Base-by-base conservation (phyloP, 176 grass and related monocot species). In the Cocos nucifera region DNA sequence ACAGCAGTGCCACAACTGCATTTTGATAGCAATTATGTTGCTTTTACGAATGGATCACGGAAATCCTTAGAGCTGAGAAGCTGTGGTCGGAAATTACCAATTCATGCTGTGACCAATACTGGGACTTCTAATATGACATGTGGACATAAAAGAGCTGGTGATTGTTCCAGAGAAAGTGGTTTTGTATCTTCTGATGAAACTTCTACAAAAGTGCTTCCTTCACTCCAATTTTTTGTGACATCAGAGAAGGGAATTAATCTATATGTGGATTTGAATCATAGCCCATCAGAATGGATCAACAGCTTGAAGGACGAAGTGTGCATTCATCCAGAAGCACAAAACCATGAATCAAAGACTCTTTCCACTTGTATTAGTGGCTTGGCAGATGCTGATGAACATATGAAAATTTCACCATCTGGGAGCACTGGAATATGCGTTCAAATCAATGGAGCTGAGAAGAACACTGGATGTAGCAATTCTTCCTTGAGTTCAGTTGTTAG, bases 181-280 rank as follows among this genome's bases (percentile, higher is more conserved):
- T 14, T 44, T 17, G 10, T 7, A 4, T 26, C 35, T 63, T 30
- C 35, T n/a, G 17, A 30, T 20, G 73, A 79, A 48, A 72, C 50
- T 51, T 59, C 66, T 35, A 49, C n/a, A 58, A 88, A 69, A 59
- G 64, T 67, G 73, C 56, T 19, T 6, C 67, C 76, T 86, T 54
- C 81, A 23, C 62, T 96, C 70, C 65, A 91, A 61, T 80, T 90
- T 53, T 91, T 85, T 70, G 83, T 91, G 55, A 69, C 69, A 71
- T 80, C 84, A 55, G 87, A 97, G 48, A 87, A 82, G 22, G 87
- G 87, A 51, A 75, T 97, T 58, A 64, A 91, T 77, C 78, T 97
- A 69, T 75, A 62, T 80, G 75, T 91, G 65, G 92, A 91, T 83
- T 70, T 97, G 67, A 61, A 80, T 72, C 87, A 81, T 59, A 79